Evolutionary conservation across 2,329 filamentous ascomycete genomes (phyloP), one percentile per base, ranked within the genome.

Genomic region (Zymoseptoria ardabiliae): DNA sequence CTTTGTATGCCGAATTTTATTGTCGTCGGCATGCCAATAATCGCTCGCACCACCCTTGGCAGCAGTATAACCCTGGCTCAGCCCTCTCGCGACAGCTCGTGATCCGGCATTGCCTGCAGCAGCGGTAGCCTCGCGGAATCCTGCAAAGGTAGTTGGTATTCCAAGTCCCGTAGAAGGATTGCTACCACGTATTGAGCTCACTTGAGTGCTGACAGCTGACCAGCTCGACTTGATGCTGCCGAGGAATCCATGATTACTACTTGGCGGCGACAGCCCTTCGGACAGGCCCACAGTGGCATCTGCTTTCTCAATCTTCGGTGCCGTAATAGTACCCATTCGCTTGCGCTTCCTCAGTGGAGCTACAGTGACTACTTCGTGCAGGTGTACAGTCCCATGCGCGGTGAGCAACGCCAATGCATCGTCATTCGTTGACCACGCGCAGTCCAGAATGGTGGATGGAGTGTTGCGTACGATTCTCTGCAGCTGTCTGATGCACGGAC

Each of bases 381-480:
- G 83, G 75, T 99, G 94, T 10, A 97, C 86, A 8, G 94, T 99
- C n/a, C 93, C 91, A 66, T 92, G 89, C 69, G 96, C 91, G 0
- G 94, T 97, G 23, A 97, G 85, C 76, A 99, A 86, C 1, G 92
- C 93, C 48, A 95, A 77, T 60, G 89, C 87, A 70, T 96, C 90
- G 21, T 90, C 90, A 58, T 87, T 86, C 3, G 90, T 90, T 57
- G 84, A 88, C 94, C 94, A 99, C 2, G 86, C 85, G 50, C 96
- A 89, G 69, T 97, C 93, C 21, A 97, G 84, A 58, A 97, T 90
- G 57, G 90, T 89, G 2, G 94, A 91, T 54, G 93, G 88, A 1
- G 93, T 97, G 83, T 97, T 88, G 49, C 94, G 86, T 20, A 90
- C 90, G 70, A 96, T 97, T 61, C 92, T 86, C 7, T 91, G 90